Evolutionary conservation across 345 rosid species (phyloP), one percentile per base, ranked within the genome.

Genomic region (Camelina neglecta): DNA sequence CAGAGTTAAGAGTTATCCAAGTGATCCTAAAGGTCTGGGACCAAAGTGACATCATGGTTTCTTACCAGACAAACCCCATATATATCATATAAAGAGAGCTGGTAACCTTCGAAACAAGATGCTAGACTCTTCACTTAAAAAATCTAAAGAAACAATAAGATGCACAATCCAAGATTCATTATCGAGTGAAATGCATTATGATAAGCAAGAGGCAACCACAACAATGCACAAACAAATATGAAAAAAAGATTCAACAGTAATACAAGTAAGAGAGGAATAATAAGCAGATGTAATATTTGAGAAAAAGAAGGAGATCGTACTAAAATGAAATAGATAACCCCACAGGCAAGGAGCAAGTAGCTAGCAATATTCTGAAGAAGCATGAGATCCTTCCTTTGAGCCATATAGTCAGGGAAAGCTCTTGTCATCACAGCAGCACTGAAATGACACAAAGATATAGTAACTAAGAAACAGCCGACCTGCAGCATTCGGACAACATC

Each of bases 341-440:
- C 99, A 80, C 97, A 95, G 67, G 86, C 79, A 78, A 95, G 93
- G 55, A 92, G 99, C 90, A 90, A 61, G 72, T 95, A 92, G 83
- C 97, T 86, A 11, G 96, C 94, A 56, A 95, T 83, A 41, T 92
- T 81, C 81, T 87, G 93, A 29, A 92, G 86, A 79, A 95, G 89
- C 75, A 92, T 13, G 38, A 90, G 89, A 47, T 78, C 83, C 67
- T 79, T 81, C 65, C 65, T 85, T 49, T 75, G 83, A 55, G 62
- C 11, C 36, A 83, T 67, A 75, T 86, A 88, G 81, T 81, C 80
- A 76, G 98, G 92, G 79, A 90, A 92, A 79, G 99, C 97, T 80
- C 93, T 88, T 12, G 99, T 95, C 99, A 95, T 90, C 60, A 95
- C 98, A 39, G 97, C 97, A 77, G 84, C 91, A 82, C 99, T 95